These are phyloP conservation scores for Parietaria judaica DNA, from an alignment of 306 rosid species.

Conservation along the genomic window DNA sequence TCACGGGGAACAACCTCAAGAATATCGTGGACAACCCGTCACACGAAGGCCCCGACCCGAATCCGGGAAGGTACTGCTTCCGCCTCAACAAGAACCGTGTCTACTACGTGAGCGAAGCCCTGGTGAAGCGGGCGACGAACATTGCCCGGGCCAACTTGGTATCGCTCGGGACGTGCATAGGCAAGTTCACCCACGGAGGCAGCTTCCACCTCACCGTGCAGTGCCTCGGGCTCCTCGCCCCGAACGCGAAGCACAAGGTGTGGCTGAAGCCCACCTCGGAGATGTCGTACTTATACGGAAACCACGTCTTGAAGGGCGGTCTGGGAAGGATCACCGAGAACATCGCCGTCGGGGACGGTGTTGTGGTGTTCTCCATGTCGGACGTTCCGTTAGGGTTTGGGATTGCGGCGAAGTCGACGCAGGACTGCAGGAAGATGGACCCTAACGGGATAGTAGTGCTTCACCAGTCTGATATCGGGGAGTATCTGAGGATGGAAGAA, in stretches of 20 bases:
- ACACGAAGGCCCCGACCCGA: slow-evolving; percentile 70
- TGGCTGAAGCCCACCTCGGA: slow-evolving; percentile 89
- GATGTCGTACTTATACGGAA: slow-evolving; percentile 78
- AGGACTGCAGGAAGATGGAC: slow-evolving; percentile 92
- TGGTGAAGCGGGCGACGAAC: slow-evolving; percentile 84
- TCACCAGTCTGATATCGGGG: slow-evolving; percentile 87
- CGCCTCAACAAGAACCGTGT: slow-evolving; percentile 80
- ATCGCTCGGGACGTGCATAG: slow-evolving; percentile 77
- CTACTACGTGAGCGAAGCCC: slow-evolving; percentile 66
- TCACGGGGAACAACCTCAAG: slow-evolving; percentile 80
- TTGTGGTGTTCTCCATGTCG: slow-evolving; percentile 79
- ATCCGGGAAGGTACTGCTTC: slow-evolving; percentile 78
- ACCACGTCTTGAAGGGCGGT: slow-evolving; percentile 80
- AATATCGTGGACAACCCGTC: slow-evolving; percentile 79
- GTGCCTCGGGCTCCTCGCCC: slow-evolving; percentile 44
- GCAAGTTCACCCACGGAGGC: slow-evolving; percentile 81
- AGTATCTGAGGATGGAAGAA: slow-evolving; percentile 90
- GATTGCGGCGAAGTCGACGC: slow-evolving; percentile 72
- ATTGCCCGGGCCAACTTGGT: slow-evolving; percentile 52
- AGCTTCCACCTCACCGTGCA: slow-evolving; percentile 75
- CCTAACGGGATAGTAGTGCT: slow-evolving; percentile 81
- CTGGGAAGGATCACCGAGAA: slow-evolving; percentile 79
- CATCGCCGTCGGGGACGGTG: slow-evolving; percentile 72
- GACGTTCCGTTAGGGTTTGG: slow-evolving; percentile 91
- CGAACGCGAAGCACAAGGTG: slow-evolving; percentile 84